These are phyloP conservation scores for Erythrophleum ivorense DNA, from an alignment of 331 rosid species.

Conservation along the genomic window DNA sequence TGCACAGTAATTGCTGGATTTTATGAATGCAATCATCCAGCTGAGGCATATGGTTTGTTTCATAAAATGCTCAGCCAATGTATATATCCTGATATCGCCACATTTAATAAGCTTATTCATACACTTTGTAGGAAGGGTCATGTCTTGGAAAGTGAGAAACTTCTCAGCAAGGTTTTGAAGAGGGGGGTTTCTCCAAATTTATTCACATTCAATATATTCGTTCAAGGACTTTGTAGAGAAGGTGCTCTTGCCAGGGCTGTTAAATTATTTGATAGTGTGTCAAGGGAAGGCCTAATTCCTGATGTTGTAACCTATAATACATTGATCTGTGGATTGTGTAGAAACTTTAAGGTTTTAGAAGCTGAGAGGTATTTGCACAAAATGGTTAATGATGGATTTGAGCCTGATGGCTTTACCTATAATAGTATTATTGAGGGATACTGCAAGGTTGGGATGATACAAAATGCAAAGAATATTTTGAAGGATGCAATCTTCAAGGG, in stretches of 20 bases:
- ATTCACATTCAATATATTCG: conserved; percentile 80
- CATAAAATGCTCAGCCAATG: conserved; percentile 65
- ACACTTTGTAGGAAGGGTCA: conserved; percentile 75
- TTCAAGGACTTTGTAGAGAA: conserved; percentile 75
- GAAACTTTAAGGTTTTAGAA: conserved; percentile 58
- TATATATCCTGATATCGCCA: conserved; percentile 63
- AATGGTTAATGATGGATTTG: conserved; percentile 82
- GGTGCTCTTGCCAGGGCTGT: conserved; percentile 61
- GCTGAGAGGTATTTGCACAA: conserved; percentile 69
- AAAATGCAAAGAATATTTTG: conserved; percentile 71
- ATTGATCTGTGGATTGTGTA: conserved; percentile 80
- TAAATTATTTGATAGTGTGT: conserved; percentile 53
- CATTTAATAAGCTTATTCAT: conserved; percentile 87
- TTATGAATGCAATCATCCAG: conserved; percentile 53
- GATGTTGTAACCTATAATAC: conserved; percentile 87
- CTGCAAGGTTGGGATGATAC: conserved; percentile 78
- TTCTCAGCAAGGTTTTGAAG: conserved; percentile 78
- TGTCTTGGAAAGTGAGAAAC: conserved; percentile 68
- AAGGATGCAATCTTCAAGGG: conserved; percentile 83
- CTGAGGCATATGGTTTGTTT: conserved; percentile 67
- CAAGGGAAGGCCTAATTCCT: conserved; percentile 66
- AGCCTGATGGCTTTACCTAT: conserved; percentile 81
- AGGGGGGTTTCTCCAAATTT: conserved; percentile 78
- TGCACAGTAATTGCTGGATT: conserved; percentile 80
- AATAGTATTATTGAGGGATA: conserved; percentile 81